These are phyloP conservation scores for Botrytis porri DNA, from an alignment of 2,329 filamentous ascomycete species.

Conservation along the genomic window DNA sequence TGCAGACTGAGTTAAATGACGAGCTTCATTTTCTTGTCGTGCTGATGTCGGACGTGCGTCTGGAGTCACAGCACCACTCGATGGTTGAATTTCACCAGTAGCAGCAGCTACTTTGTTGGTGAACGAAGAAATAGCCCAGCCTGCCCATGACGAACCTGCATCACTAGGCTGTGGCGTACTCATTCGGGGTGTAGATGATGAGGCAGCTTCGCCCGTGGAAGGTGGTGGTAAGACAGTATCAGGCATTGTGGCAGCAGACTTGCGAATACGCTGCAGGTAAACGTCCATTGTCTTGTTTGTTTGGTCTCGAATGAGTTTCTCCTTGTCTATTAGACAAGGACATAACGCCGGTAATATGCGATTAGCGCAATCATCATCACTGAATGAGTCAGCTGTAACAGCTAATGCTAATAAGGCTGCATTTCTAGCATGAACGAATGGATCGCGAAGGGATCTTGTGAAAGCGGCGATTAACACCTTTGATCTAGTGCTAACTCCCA, in stretches of 20 bases:
- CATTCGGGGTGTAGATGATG: constrained; percentile 63
- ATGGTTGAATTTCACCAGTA: constrained; percentile 75
- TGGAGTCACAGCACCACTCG: constrained; percentile 44
- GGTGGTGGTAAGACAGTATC: constrained; percentile 74
- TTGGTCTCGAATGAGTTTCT: constrained; percentile 91
- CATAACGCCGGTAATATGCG: constrained; percentile 83
- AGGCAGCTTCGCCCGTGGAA: constrained; percentile 45
- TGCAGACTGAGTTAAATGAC: constrained; percentile 45
- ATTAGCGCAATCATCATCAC: constrained; percentile 81
- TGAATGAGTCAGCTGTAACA: constrained; percentile 82
- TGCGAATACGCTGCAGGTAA: constrained; percentile 79
- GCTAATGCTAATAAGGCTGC: constrained; percentile 82
- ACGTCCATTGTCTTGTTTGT: constrained; percentile 84
- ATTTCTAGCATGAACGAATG: constrained; percentile 91
- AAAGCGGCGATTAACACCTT: constrained; percentile 96
- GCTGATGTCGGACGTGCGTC: constrained; percentile 44
- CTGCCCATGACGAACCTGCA: constrained; percentile 71
- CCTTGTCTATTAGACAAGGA: constrained; percentile 85
- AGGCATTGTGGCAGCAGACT: constrained; percentile 72
- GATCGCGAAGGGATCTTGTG: constrained; percentile 81
- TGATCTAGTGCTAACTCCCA: constrained; percentile 72
- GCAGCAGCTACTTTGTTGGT: constrained; percentile 88
- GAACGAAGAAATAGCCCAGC: constrained; percentile 98
- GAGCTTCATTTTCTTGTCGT: constrained; percentile 41
- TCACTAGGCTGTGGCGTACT: constrained; percentile 70